Base-by-base conservation (phyloP, 306 rosid genomes). In the Oxytropis ochrocephala region DNA sequence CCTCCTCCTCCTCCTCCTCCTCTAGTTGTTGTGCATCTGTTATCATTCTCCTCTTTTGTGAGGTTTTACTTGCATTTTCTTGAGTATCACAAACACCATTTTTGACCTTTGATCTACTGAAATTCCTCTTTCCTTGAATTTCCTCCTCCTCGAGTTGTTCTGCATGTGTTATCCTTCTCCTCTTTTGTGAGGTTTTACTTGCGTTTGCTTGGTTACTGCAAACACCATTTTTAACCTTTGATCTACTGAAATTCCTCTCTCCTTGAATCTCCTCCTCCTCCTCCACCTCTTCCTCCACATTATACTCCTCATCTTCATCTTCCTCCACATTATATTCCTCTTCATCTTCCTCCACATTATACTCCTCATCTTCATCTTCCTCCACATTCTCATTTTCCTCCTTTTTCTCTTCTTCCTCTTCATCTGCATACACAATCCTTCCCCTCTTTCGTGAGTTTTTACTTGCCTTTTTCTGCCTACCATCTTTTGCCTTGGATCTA, bases 401-500 rank as follows among this genome's bases (percentile, higher is more conserved):
- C 29, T 10, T n/a, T 74, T 33, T 6, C 63, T 80, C 78, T 3
- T 77, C 82, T 11, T 56, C 64, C 1, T 67, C 74, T 24, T 47
- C 43, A 16, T 79, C 69, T 21, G 8, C 75, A 67, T 14, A 3
- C 10, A 11, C 14, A 70, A 43, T 38, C 78, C 64, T 42, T 59
- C 57, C 69, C 69, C 80, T 71, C 61, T 79, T 80, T 70, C 44
- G 67, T 24, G 51, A 67, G 10, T 63, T 69, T 75, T 32, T 80
- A 62, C 51, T 63, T 69, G 17, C 76, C 29, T 2, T 53, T 75
- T 75, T 75, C 64, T 2, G 69, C 46, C 2, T 49, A 68, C 57
- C 73, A 41, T 49, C 82, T 70, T 74, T 83, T 0, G 76, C 53
- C 79, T 85, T 86, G 33, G 92, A 82, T 83, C 85, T 80, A 19